These are phyloP conservation scores for bread wheat (Triticum aestivum) DNA, from an alignment of 176 grass and related monocot species.

Conservation along the genomic window DNA sequence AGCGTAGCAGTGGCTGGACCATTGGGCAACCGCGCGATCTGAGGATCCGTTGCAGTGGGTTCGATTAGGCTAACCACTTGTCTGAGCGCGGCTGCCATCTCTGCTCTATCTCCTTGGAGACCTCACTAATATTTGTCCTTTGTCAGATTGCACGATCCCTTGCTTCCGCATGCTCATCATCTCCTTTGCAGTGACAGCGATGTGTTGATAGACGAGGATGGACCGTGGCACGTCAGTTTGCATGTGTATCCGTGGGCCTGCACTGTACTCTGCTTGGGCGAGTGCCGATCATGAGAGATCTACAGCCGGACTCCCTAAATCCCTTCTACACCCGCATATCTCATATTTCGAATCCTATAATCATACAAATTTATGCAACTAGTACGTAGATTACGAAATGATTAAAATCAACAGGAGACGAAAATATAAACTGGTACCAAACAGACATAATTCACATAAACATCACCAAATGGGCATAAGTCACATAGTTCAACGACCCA, in stretches of 20 bases:
- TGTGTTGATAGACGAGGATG: neutral
- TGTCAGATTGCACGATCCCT: neutral
- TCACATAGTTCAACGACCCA: too few relatives aligned
- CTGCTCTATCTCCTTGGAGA: neutral
- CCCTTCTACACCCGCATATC: too few relatives aligned
- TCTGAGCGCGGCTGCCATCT: neutral
- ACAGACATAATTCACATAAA: too few relatives aligned
- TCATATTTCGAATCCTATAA: too few relatives aligned
- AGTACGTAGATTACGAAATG: too few relatives aligned
- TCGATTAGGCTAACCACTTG: constrained; percentile 6
- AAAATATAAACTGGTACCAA: too few relatives aligned
- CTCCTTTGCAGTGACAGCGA: neutral
- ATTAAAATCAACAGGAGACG: too few relatives aligned
- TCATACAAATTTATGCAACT: too few relatives aligned
- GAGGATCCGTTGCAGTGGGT: neutral
- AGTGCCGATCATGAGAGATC: too few relatives aligned
- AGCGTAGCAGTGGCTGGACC: constrained; percentile 8
- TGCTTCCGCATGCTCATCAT: neutral
- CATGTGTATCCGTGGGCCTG: neutral
- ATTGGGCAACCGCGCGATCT: neutral
- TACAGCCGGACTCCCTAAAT: too few relatives aligned
- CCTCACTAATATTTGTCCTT: constrained; percentile 41
- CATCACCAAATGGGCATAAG: too few relatives aligned
- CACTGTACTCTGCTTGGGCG: neutral
- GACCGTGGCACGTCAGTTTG: neutral